These are phyloP conservation scores for Periglandula ipomoeae DNA, from an alignment of 2,329 filamentous ascomycete genomes.

Conservation along the genomic window DNA sequence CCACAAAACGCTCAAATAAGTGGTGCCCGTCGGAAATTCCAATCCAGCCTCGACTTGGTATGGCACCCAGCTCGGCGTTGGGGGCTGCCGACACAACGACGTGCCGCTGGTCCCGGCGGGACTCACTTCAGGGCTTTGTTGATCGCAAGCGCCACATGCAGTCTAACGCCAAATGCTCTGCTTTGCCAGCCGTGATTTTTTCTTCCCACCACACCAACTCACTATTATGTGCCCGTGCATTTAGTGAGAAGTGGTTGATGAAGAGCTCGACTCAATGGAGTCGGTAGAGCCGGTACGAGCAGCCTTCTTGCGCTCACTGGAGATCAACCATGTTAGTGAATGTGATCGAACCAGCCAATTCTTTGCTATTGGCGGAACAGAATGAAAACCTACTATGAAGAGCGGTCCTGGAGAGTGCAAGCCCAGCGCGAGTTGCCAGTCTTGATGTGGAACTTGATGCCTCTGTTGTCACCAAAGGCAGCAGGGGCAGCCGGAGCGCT, in stretches of 20 bases:
- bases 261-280: slow-evolving; percentile 23
- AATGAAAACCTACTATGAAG: slow-evolving; percentile 29
- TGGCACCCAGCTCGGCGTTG: too few relatives aligned
- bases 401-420: slow-evolving; percentile 36
- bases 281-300: slow-evolving; percentile 25
- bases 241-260: slow-evolving; percentile 10
- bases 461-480: slow-evolving; percentile 26
- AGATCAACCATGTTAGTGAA: slow-evolving; percentile 9
- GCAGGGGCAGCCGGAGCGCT: slow-evolving; percentile 12
- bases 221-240: not conserved
- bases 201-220: not conserved
- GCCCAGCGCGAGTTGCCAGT: slow-evolving; percentile 28
- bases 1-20: too few relatives aligned
- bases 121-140: too few relatives aligned
- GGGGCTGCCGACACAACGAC: too few relatives aligned
- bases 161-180: too few relatives aligned
- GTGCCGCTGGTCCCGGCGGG: too few relatives aligned
- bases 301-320: slow-evolving; percentile 32
- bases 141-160: too few relatives aligned
- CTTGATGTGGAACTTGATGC: slow-evolving; percentile 38
- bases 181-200: too few relatives aligned
- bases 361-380: not conserved
- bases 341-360: not conserved
- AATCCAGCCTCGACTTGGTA: too few relatives aligned
- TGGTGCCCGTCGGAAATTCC: too few relatives aligned